Base-by-base conservation (phyloP, 1,139 yeast genomes). In the Yamadazyma songkhlaensis region DNA sequence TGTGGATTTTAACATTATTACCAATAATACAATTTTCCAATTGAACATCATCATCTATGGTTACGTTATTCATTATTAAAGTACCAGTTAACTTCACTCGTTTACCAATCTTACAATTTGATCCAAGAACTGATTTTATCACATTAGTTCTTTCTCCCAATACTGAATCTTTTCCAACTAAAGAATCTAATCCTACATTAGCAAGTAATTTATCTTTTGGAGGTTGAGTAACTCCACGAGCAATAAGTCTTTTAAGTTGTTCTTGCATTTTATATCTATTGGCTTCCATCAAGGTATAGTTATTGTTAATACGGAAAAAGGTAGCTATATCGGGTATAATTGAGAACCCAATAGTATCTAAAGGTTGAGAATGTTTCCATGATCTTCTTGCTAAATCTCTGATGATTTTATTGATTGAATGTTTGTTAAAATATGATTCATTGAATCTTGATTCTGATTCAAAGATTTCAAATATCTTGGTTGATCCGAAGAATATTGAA, bases 11-110 rank as follows among this genome's bases (percentile, higher is more conserved):
- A 2, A 81, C 92, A 34, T 70, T 68, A 34, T 71, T 68, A 17
- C 98, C 98, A 42, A 94, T 67, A 21, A 92, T 81, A 61, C 96
- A 89, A 62, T 90, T 92, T 59, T 94, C 98, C 46, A 94, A 65
- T 36, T 71, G 79, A n/a, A 77, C 84, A 47, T 87, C 97, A 57
- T 92, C 96, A 35, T 79, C 95, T 31, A 94, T 67, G 1, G 62
- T 64, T 23, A 81, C 95, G 35, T 79, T 77, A 52, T 85, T 84
- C 42, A 89, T 67, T 9, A 94, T 56, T 20, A 94, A 79, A 51
- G 90, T 88, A 2, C 96, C 97, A 1, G 90, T 86, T 41, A 94
- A 73, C 50, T 92, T 81, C 55, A 95, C 94, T 47, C 89, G 76
- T 54, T 80, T 83, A 33, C 98, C 98, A 40, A 94, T 79, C 12